phyloP scores from a whole-genome alignment of 2,329 filamentous ascomycete species.

The Fusarium hainanense region DNA sequence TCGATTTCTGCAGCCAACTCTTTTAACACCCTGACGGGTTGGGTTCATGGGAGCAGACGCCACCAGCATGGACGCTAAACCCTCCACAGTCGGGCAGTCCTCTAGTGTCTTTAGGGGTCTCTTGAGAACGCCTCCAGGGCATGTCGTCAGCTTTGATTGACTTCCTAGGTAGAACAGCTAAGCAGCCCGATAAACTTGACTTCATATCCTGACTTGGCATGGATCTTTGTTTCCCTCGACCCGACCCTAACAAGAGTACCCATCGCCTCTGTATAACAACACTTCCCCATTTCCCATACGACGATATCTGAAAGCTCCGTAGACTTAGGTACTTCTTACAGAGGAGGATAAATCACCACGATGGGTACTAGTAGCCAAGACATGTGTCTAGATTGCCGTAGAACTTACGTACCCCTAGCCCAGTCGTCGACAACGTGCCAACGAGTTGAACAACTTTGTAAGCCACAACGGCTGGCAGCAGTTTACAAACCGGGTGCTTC shows the following conservation, averaged over 20 bases:
- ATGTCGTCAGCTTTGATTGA: neutral
- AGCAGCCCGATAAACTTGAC: neutral
- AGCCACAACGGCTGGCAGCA: slow-evolving; percentile 33
- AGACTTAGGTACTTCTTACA: neutral
- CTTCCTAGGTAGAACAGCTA: neutral
- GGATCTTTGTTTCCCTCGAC: slow-evolving; percentile 4
- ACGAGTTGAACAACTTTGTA: slow-evolving; percentile 20
- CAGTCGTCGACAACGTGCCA: slow-evolving; percentile 33
- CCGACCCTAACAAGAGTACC: neutral
- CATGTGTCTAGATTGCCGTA: slow-evolving; percentile 6
- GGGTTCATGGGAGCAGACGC: slow-evolving; percentile 18
- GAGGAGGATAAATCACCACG: neutral
- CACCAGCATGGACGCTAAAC: slow-evolving; percentile 9
- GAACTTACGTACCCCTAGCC: slow-evolving; percentile 18
- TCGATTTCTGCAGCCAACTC: too few species aligned
- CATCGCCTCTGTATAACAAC: neutral
- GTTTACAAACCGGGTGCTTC: slow-evolving; percentile 22
- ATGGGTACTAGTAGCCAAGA: neutral
- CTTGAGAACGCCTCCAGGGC: slow-evolving; percentile 1
- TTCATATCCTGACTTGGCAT: neutral
- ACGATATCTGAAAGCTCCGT: neutral
- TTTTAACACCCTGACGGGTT: too few species aligned
- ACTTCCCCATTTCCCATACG: neutral
- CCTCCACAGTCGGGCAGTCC: slow-evolving; percentile 6
- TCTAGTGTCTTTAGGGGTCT: slow-evolving; percentile 25